These are phyloP conservation scores for Pichia sp. DNA, from an alignment of 1,139 yeast species.

Conservation along the genomic window DNA sequence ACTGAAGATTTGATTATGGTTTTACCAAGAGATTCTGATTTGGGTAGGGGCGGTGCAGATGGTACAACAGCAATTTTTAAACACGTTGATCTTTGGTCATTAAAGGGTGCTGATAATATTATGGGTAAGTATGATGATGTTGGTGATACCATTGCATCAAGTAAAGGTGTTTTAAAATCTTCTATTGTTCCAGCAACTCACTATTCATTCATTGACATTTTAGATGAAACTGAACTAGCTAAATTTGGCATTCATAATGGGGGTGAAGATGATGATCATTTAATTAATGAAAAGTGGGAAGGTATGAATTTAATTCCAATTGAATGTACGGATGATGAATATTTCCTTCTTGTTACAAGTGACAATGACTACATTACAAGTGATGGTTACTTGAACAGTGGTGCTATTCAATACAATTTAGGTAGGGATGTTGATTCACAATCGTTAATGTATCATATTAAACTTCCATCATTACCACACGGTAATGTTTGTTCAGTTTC, in stretches of 20 bases:
- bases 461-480: slow-evolving; percentile 17
- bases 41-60: slow-evolving; percentile 20
- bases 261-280: slow-evolving; percentile 20
- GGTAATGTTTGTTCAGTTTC: slow-evolving; percentile 8
- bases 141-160: slow-evolving; percentile 20
- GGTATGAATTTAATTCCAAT: slow-evolving; percentile 26
- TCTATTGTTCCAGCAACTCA: slow-evolving; percentile 22
- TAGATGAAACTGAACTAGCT: slow-evolving; percentile 21
- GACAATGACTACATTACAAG: slow-evolving; percentile 34
- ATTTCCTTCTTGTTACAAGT: slow-evolving; percentile 44
- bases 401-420: slow-evolving; percentile 30
- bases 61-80: slow-evolving; percentile 23
- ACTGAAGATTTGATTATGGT: slow-evolving; percentile 24
- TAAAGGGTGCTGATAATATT: slow-evolving; percentile 25
- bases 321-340: slow-evolving; percentile 26
- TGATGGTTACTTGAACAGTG: slow-evolving; percentile 26
- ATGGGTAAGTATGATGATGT: slow-evolving; percentile 24
- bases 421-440: slow-evolving; percentile 55
- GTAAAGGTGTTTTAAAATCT: slow-evolving; percentile 20
- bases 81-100: slow-evolving; percentile 24
- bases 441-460: slow-evolving; percentile 32
- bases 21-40: slow-evolving; percentile 25
- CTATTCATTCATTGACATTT: slow-evolving; percentile 23
- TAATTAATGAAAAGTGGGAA: slow-evolving; percentile 29
- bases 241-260: slow-evolving; percentile 29